Conservation (phyloP, 352 stramenopile genomes). For the Globisporangium mamillatum region DNA sequence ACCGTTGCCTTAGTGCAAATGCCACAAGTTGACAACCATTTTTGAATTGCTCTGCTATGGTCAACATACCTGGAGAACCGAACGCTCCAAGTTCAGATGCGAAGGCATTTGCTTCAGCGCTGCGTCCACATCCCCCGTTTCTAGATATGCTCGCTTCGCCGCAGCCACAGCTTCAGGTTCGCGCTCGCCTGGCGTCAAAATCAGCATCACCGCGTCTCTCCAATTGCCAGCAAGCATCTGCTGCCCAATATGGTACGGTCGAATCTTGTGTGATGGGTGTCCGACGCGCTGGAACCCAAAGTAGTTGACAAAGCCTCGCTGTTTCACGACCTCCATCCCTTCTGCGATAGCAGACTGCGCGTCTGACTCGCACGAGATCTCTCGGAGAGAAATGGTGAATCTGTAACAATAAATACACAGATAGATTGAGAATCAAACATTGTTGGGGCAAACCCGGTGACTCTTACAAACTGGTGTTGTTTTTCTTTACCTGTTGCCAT, state of each 20-base stretch:
- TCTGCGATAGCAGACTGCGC: conserved; percentile 21
- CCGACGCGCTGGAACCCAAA: conserved; percentile 83
- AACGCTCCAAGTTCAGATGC: conserved; percentile 44
- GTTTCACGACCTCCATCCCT: conserved; percentile 30
- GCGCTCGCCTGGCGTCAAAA: conserved; percentile 37
- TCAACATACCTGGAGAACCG: conserved; percentile 45
- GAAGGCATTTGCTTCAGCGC: conserved; percentile 53
- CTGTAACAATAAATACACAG: background rate
- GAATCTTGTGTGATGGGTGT: conserved; percentile 34
- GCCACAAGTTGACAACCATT: background rate
- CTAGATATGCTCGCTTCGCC: conserved; percentile 50
- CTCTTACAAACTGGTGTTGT: background rate
- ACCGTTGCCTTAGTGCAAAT: background rate
- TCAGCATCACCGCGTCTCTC: conserved; percentile 41
- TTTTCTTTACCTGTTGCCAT: conserved; percentile 45
- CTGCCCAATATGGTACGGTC: conserved; percentile 69
- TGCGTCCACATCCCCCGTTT: conserved; percentile 43
- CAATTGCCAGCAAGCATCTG: conserved; percentile 63
- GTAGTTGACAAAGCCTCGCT: conserved; percentile 70
- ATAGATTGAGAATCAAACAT: background rate
- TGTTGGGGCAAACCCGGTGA: background rate
- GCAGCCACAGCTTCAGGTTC: conserved; percentile 31
- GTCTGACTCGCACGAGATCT: conserved; percentile 24
- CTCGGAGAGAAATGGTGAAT: conserved; percentile 55
- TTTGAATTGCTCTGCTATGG: background rate